Base-by-base conservation (phyloP, 192 early-diverging fungal genomes). In the Phycomyces blakesleeanus region DNA sequence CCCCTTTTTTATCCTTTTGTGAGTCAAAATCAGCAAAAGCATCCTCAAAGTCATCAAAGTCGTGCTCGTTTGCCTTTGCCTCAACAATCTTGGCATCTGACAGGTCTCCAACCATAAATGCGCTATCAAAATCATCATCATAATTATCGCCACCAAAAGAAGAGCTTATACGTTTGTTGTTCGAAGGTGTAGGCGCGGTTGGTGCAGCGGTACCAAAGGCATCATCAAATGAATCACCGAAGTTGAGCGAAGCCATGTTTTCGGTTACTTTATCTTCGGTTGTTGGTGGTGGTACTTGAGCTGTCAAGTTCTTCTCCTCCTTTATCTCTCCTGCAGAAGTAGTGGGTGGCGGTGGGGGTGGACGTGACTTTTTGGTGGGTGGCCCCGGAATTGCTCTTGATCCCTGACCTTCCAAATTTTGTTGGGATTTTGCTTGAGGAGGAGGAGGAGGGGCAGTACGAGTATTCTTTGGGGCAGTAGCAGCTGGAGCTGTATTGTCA, bases 1-100 rank as follows among this genome's bases (percentile, higher is more conserved):
- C 18, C 11, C 44, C 18, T 18, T 57, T 57, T 8, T 18, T 24
- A 15, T 34, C 29, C 29, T 34, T 34, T 34, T 34, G 29, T 7
- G 29, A 34, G 29, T 69, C 67, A 49, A 69, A 63, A 6, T 37
- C 20, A 38, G 24, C 38, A 26, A 69, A 69, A 8, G 67, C 67
- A 51, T 61, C 67, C 61, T 69, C 67, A 50, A 69, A 62, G 39
- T 69, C 60, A 51, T 54, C 59, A 51, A 68, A 55, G 20, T 69
- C 60, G n/a, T 60, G 34, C 6, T 57, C 67, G 10, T 63, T 26
- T 26, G 18, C 12, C 11, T 47, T 47, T n/a, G 44, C 2, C 18
- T 47, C 44, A 4, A 54, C 51, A 16, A 54, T 40, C 22, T 63
- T 63, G 37, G 51, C 61, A 52, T 52, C 38, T 16, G 61, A 40